Evolutionary conservation across 176 grass and related monocot genomes (phyloP), one percentile per base, ranked within the genome.

Genomic region (Carex cristatella): DNA sequence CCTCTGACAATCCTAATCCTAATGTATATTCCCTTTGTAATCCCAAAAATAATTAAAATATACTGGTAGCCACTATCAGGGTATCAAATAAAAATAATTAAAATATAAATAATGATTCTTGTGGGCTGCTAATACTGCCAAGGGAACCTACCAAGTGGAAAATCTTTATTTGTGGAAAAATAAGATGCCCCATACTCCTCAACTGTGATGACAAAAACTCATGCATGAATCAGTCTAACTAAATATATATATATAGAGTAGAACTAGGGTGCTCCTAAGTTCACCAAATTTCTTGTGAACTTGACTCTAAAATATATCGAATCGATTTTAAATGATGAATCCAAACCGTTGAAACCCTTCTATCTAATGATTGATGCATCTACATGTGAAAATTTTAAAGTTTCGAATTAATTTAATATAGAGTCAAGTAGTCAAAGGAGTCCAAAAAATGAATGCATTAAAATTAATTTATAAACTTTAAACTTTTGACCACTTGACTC

Each of bases 111-210:
- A 79, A 58, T 58, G 30, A 57, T 79, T 58, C 51, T 30, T 79
- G 74, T 79, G 7, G 53, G 30, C 51, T 58, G 4, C 28, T 79
- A 57, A 79, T 58, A 28, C 51, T 56, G 74, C 51, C 33, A 79
- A 58, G 30, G 74, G 74, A 79, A 58, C 53, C 53, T 58, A 58
- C 5, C 51, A 79, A 79, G 74, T 79, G 53, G 74, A 58, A 79
- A 58, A 79, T 58, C 74, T 79, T 57, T 57, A 57, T 30, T 77
- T 56, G 74, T 37, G 13, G 30, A 57, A 78, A 78, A 78, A 32
- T 78, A 57, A 54, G 71, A 55, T 76, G 49, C 46, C 19, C 54
- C 14, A 19, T 12, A 76, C 48, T 74, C 70, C 10, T 30, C n/a
- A 8, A 74, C n/a, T 28, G 70, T 75, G 70, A 75, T 75, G 71